These are phyloP conservation scores for Phialophora expanda DNA, from an alignment of 2,329 filamentous ascomycete species.

Conservation along the genomic window DNA sequence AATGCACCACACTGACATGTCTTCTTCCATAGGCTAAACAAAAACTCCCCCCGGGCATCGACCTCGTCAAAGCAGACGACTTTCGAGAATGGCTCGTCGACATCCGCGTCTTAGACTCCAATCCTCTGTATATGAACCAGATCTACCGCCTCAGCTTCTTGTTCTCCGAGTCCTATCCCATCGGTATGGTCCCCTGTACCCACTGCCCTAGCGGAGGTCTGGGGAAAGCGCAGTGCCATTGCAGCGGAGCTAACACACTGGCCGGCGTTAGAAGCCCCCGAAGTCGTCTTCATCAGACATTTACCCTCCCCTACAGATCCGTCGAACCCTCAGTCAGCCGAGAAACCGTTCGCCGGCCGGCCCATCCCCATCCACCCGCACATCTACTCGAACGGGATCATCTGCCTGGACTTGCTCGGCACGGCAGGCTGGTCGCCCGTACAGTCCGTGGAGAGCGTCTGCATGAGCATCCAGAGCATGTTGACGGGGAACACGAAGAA, in stretches of 20 bases:
- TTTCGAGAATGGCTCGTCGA: slow-evolving; percentile 92
- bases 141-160: slow-evolving; percentile 84
- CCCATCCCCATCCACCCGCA: slow-evolving; percentile 93
- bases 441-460: slow-evolving; percentile 94
- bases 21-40: slow-evolving; percentile 57
- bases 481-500: slow-evolving; percentile 91
- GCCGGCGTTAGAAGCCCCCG: slow-evolving; percentile 74
- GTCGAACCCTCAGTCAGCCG: slow-evolving; percentile 24
- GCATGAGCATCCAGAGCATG: slow-evolving; percentile 98
- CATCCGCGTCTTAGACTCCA: slow-evolving; percentile 85
- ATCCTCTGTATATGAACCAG: slow-evolving; percentile 83
- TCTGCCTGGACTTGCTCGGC: slow-evolving; percentile 91
- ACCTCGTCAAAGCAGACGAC: slow-evolving; percentile 78
- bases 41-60: slow-evolving; percentile 70
- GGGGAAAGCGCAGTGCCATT: background rate
- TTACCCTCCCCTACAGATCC: slow-evolving; percentile 50
- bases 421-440: slow-evolving; percentile 92
- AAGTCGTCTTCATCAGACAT: slow-evolving; percentile 82
- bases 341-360: slow-evolving; percentile 49
- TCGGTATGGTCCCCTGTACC: slow-evolving; percentile 65
- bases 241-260: background rate
- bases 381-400: slow-evolving; percentile 98
- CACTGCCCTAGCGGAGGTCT: background rate
- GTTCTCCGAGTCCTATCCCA: slow-evolving; percentile 85
- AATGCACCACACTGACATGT: background rate